Percentiles rank a stretch among this genome's conserved stretches.
Conservation (phyloP, 1,284 basidiomycete species). For the Ceratobasidium sp. region DNA sequence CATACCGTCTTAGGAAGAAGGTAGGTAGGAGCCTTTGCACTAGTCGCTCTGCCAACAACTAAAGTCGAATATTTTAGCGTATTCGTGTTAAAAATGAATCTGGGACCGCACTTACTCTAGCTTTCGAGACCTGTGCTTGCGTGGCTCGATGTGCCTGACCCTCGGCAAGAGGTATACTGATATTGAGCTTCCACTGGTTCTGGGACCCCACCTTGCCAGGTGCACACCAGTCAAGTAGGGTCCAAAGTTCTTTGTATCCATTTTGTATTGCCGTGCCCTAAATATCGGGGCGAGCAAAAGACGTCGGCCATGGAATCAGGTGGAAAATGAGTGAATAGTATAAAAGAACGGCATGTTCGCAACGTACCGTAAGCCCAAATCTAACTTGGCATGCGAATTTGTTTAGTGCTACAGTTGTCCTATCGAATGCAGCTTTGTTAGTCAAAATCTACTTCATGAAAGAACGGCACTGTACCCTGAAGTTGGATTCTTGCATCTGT, state of each 20-base stretch:
- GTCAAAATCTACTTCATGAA: background rate
- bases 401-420: constrained; percentile 75
- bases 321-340: background rate
- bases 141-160: constrained; percentile 72
- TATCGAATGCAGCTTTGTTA: constrained; percentile 44
- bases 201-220: constrained; percentile 75
- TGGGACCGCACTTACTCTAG: constrained; percentile 62
- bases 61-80: constrained; percentile 27
- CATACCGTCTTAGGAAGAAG: constrained; percentile 82
- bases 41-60: constrained; percentile 60
- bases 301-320: background rate
- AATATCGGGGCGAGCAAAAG: constrained; percentile 13
- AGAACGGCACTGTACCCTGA: constrained; percentile 56
- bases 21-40: constrained; percentile 76
- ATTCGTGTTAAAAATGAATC: background rate
- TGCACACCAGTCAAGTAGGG: constrained; percentile 84
- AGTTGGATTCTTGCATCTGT: constrained; percentile 80
- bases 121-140: constrained; percentile 72
- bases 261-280: constrained; percentile 88
- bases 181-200: constrained; percentile 77
- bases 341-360: background rate
- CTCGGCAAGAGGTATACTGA: constrained; percentile 74
- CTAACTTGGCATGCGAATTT: constrained; percentile 73
- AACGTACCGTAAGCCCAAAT: constrained; percentile 76
- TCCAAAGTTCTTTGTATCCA: constrained; percentile 86